A percentile compares a stretch with the other conserved stretches of the same genome.
Conservation (phyloP, 73 alveolate species). For the Paramecium sonneborni region DNA sequence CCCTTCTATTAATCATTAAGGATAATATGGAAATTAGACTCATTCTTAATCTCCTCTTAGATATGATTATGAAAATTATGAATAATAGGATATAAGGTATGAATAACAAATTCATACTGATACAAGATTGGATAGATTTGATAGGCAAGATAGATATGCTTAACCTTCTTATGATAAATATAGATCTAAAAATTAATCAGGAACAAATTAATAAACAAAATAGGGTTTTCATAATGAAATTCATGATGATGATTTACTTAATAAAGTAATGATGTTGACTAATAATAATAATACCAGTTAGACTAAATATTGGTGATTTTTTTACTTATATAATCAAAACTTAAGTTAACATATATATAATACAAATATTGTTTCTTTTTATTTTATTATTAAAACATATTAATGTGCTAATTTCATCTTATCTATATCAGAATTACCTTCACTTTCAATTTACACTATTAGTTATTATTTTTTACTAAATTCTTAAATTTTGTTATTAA, state of each 20-base stretch:
- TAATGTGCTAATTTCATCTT: neutral
- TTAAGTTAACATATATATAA: neutral
- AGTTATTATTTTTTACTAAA: neutral
- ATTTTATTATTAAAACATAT: neutral
- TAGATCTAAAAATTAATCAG: neutral
- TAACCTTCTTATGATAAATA: neutral
- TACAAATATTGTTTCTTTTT: neutral
- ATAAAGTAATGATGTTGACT: constrained; percentile 44
- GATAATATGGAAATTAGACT: neutral
- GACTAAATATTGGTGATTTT: constrained; percentile 24
- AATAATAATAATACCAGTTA: neutral
- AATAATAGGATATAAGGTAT: neutral
- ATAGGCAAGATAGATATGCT: neutral
- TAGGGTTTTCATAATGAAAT: neutral
- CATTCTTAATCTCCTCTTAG: constrained; percentile 39
- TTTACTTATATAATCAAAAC: neutral
- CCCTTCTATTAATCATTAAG: neutral
- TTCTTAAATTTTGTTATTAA: neutral
- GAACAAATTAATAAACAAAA: neutral
- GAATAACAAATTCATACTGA: neutral
- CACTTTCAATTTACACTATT: neutral
- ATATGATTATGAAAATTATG: neutral
- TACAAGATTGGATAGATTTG: neutral
- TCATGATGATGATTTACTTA: constrained; percentile 43
- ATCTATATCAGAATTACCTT: neutral